Percentiles rank a stretch among this genome's conserved stretches.
These are phyloP conservation scores for Fusarium tanahbumbuense DNA, from an alignment of 2,329 filamentous ascomycete genomes.

Conservation along the genomic window DNA sequence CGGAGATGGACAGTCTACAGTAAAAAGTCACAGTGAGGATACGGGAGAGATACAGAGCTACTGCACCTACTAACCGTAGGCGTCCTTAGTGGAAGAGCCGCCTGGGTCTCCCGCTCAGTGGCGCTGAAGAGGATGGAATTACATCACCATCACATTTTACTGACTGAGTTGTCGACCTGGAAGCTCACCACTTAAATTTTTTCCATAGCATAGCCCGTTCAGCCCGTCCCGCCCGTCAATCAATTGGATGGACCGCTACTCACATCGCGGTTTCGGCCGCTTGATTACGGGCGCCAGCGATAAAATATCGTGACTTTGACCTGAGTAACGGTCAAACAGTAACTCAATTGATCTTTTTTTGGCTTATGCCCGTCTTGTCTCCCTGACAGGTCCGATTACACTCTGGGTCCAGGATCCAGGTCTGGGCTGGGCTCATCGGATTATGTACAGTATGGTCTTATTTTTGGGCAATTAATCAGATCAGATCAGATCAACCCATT, in stretches of 20 bases:
- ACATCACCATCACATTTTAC: conserved; percentile 41
- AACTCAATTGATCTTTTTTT: conserved; percentile 2
- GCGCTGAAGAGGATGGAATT: conserved; percentile 31
- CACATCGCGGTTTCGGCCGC: conserved; percentile 26
- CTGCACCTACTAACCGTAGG: conserved; percentile 8
- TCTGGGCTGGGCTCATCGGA: conserved; percentile 1
- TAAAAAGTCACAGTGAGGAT: background rate
- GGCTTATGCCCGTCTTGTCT: conserved; percentile 33
- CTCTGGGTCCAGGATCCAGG: conserved; percentile 1
- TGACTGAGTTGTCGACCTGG: background rate
- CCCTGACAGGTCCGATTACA: conserved; percentile 35
- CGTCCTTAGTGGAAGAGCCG: conserved; percentile 35
- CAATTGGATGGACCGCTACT: background rate
- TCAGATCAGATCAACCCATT: conserved; percentile 39
- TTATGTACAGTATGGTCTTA: conserved; percentile 33
- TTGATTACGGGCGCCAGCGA: conserved; percentile 30
- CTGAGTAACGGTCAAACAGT: conserved; percentile 12
- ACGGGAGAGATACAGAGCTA: conserved; percentile 17
- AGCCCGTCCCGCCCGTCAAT: background rate
- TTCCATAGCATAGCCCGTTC: background rate
- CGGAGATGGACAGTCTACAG: background rate
- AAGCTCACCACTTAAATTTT: conserved; percentile 1
- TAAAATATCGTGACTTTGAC: conserved; percentile 25
- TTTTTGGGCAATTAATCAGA: conserved; percentile 37
- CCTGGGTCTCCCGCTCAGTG: conserved; percentile 26